Conservation (phyloP, 805 yeast species). For the Myxozyma udenii region DNA sequence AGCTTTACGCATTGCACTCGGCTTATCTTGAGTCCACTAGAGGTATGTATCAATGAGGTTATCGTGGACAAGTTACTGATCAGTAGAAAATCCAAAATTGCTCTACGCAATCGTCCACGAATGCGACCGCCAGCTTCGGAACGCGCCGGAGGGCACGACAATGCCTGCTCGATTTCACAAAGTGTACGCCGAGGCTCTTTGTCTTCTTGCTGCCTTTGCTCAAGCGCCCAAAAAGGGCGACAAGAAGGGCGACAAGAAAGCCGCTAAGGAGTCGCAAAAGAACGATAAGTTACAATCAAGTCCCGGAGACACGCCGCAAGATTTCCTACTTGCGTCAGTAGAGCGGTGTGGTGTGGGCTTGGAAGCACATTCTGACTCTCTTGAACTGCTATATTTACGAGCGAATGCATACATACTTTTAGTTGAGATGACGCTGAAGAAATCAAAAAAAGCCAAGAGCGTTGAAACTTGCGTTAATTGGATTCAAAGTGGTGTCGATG, state of each 20-base stretch:
- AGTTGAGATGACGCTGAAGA: constrained; percentile 40
- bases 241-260: constrained; percentile 17
- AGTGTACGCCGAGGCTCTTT: constrained; percentile 64
- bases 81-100: constrained; percentile 31
- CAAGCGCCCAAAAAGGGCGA: constrained; percentile 29
- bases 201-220: constrained; percentile 37
- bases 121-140: constrained; percentile 67
- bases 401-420: constrained; percentile 47
- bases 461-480: constrained; percentile 41
- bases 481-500: constrained; percentile 26
- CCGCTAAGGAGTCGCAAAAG: constrained; percentile 21
- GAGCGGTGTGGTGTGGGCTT: constrained; percentile 66
- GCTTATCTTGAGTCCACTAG: constrained; percentile 56
- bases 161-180: constrained; percentile 54
- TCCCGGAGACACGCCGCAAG: constrained; percentile 43
- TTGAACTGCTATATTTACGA: constrained; percentile 51
- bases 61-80: neutral
- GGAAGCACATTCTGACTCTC: constrained; percentile 47
- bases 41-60: constrained; percentile 37
- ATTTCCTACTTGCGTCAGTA: constrained; percentile 65
- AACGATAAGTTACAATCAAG: constrained; percentile 23
- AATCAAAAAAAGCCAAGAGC: constrained; percentile 36
- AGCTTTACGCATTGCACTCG: constrained; percentile 67
- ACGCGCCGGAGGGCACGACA: constrained; percentile 28
- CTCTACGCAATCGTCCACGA: constrained; percentile 83